Evolutionary conservation across 768 basidiomycete species (phyloP).

Genomic region (Dendrothele bispora): DNA sequence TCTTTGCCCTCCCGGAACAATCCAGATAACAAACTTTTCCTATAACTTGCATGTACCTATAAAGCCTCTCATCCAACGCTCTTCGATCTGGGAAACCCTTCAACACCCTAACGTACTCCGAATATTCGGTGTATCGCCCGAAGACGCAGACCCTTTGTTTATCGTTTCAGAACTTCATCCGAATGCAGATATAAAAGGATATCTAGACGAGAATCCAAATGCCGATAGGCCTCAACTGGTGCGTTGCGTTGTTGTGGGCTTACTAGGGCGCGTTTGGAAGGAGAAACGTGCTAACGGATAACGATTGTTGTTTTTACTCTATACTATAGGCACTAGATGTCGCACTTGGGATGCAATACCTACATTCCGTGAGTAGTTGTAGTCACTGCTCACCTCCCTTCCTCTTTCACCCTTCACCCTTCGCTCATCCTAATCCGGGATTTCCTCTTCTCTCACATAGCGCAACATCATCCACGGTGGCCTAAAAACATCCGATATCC

Average conservation of each 20-base stretch:
- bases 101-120: slow-evolving; percentile 20
- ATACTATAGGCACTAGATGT: slow-evolving; percentile 17
- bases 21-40: no score
- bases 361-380: slow-evolving; percentile 18
- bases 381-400: neutral
- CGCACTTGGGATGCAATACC: slow-evolving; percentile 23
- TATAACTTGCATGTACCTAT: no score
- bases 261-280: no score
- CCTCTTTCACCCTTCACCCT: neutral
- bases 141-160: slow-evolving; percentile 21
- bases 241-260: neutral
- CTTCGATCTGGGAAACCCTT: slow-evolving; percentile 22
- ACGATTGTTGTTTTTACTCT: neutral
- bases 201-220: slow-evolving; percentile 16
- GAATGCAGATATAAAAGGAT: slow-evolving; percentile 18
- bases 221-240: slow-evolving; percentile 20
- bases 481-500: slow-evolving; percentile 23
- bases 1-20: no score
- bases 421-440: no score
- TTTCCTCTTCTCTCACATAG: no score
- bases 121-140: slow-evolving; percentile 20
- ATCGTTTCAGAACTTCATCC: slow-evolving; percentile 17
- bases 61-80: no score
- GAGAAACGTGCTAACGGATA: no score
- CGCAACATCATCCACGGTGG: slow-evolving; percentile 23